These are phyloP conservation scores for Phytophthora niederhauseri DNA, from an alignment of 352 stramenopile genomes.

Conservation along the genomic window DNA sequence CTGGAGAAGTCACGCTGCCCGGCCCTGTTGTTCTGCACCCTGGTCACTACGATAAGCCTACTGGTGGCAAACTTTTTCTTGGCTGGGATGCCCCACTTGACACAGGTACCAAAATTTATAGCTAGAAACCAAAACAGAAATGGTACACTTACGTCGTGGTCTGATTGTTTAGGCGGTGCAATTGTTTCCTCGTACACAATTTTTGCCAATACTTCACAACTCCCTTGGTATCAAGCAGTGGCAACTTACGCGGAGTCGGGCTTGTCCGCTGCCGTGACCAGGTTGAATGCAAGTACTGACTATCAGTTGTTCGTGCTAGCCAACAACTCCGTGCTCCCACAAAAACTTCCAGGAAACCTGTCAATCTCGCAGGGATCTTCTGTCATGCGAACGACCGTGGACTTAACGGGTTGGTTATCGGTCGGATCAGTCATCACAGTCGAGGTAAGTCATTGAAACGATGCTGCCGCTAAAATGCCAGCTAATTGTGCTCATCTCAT, in stretches of 20 bases:
- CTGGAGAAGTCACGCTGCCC: slow-evolving; percentile 35
- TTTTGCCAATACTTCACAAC: slow-evolving; percentile 34
- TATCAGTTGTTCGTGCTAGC: slow-evolving; percentile 68
- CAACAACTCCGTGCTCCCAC: slow-evolving; percentile 23
- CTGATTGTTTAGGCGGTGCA: slow-evolving; percentile 32
- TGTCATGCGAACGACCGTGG: slow-evolving; percentile 39
- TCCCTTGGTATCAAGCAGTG: slow-evolving; percentile 35
- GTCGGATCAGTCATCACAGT: slow-evolving; percentile 45
- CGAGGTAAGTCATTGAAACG: slow-evolving; percentile 25
- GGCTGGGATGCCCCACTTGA: slow-evolving; percentile 56
- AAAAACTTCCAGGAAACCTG: slow-evolving; percentile 39
- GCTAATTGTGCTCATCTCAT: neutral
- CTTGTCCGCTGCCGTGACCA: slow-evolving; percentile 24
- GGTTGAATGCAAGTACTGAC: slow-evolving; percentile 41
- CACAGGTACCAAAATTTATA: slow-evolving; percentile 34
- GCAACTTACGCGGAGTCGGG: slow-evolving; percentile 12
- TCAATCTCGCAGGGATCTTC: slow-evolving; percentile 42
- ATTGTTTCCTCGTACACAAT: slow-evolving; percentile 47
- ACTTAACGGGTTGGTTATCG: slow-evolving; percentile 40
- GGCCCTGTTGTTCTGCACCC: slow-evolving; percentile 35
- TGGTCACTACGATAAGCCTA: slow-evolving; percentile 26
- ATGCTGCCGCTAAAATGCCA: neutral
- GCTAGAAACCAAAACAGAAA: neutral
- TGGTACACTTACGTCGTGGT: neutral
- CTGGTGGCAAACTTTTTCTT: slow-evolving; percentile 61